phyloP scores from a whole-genome alignment of 2,329 filamentous ascomycete species.

The Sclerotinia subarctica region DNA sequence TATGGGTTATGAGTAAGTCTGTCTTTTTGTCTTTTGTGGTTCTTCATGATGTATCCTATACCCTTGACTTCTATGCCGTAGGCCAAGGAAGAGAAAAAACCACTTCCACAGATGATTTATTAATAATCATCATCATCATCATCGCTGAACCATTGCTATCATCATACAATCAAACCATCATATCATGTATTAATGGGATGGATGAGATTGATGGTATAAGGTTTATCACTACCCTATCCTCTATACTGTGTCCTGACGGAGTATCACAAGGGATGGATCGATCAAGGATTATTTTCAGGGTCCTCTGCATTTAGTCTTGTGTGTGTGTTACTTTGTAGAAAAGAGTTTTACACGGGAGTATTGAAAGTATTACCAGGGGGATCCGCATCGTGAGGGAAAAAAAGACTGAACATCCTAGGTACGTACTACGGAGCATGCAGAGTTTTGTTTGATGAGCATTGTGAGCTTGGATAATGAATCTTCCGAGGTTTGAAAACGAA shows the following conservation, averaged over 20 bases:
- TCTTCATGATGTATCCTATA: not conserved
- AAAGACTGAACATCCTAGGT: not conserved
- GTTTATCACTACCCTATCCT: conserved; percentile 1
- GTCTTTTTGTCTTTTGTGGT: not conserved
- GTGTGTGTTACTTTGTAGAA: not conserved
- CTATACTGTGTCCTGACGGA: not conserved
- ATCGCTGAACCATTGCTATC: not conserved
- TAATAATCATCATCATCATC: not conserved
- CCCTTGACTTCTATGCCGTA: not conserved
- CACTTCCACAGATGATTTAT: not conserved
- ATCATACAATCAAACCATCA: not conserved
- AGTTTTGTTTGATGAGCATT: conserved; percentile 18
- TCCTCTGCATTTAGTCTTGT: not conserved
- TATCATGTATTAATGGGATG: not conserved
- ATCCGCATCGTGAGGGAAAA: not conserved
- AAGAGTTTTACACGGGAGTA: not conserved
- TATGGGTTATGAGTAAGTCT: too few relatives aligned
- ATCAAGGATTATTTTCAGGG: not conserved
- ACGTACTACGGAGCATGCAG: not conserved
- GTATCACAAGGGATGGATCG: not conserved
- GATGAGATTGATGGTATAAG: not conserved
- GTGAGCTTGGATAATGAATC: not conserved
- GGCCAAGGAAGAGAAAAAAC: not conserved
- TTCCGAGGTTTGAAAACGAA: not conserved
- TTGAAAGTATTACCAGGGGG: not conserved